Base-by-base conservation (phyloP, 2,329 filamentous ascomycete species). In the Diplodia mutila region DNA sequence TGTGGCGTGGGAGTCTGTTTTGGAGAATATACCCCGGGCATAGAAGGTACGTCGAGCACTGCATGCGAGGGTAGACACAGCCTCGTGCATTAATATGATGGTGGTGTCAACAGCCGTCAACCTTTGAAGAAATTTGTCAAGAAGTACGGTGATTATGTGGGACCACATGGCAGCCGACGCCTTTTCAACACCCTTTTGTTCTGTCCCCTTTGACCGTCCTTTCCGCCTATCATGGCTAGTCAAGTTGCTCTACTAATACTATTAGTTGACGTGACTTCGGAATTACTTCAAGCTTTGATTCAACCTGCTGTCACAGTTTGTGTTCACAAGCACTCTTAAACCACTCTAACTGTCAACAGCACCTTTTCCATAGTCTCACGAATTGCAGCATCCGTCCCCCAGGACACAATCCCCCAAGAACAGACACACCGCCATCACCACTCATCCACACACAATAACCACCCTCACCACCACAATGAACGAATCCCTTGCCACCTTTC, bases 1-100 rank as follows among this genome's bases (percentile, higher is more conserved):
- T 18, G 14, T 32, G 46, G 59, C n/a, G 27, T 37, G 16, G 46
- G 29, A 63, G 46, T 63, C 46, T 29, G 59, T 51, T 63, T 51
- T 18, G n/a, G 59, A 51, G 34, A 14, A 37, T 51, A 63, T 63
- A 63, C 59, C 59, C 59, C 46, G 59, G 59, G 46, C 59, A 63
- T 63, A 51, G 59, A 63, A 32, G 59, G 59, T 51, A 51, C 46
- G 27, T 63, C 42, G n/a, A 37, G 59, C 42, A 51, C 46, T 37
- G 39, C 59, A 51, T 63, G 4, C 12, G 27, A 51, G 59, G 59
- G 25, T 37, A 46, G 8, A 25, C 9, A 51, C 2, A 34, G 46
- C 25, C 46, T 51, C 46, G 46, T 51, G 27, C 42, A 16, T 12
- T 34, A 51, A 25, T 51, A 25, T 21, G 23, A 23, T 39, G 21